Conservation (phyloP, 768 basidiomycete genomes). For the Russula vinacea region DNA sequence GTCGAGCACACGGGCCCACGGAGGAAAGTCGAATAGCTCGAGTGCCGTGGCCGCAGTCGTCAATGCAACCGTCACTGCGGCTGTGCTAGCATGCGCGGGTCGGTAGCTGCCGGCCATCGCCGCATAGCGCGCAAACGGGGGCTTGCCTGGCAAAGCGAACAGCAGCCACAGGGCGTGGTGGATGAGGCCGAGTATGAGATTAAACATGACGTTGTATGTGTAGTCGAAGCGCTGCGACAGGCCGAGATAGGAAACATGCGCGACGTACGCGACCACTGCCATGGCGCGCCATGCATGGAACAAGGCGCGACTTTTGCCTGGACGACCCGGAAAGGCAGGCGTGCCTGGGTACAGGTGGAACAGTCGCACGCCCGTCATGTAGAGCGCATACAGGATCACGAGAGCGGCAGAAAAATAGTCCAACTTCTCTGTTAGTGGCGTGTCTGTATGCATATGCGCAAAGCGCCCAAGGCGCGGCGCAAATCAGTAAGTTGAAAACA, state of each 20-base stretch:
- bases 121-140: constrained; percentile 52
- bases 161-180: constrained; percentile 83
- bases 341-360: constrained; percentile 64
- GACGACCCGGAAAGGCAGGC: constrained; percentile 24
- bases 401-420: constrained; percentile 95
- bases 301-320: constrained; percentile 18
- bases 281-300: constrained; percentile 45
- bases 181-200: constrained; percentile 65
- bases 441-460: constrained; percentile 54
- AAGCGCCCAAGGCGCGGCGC: constrained; percentile 4
- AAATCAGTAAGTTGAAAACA: constrained; percentile 19
- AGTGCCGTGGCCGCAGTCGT: constrained; percentile 74
- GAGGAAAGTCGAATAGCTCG: constrained; percentile 91
- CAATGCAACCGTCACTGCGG: constrained; percentile 58
- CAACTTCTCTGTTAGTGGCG: constrained; percentile 77
- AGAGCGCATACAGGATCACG: constrained; percentile 78
- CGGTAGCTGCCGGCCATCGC: constrained; percentile 53
- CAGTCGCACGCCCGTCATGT: constrained; percentile 70
- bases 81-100: constrained; percentile 52
- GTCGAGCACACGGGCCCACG: constrained; percentile 70
- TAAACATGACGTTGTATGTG: constrained; percentile 87
- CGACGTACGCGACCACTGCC: constrained; percentile 55
- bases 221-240: constrained; percentile 84
- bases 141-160: constrained; percentile 57
- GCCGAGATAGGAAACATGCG: constrained; percentile 77